Evolutionary conservation across 208 protist species (phyloP), one percentile per base, ranked within the genome.

Genomic region (Crithidia sp.): DNA sequence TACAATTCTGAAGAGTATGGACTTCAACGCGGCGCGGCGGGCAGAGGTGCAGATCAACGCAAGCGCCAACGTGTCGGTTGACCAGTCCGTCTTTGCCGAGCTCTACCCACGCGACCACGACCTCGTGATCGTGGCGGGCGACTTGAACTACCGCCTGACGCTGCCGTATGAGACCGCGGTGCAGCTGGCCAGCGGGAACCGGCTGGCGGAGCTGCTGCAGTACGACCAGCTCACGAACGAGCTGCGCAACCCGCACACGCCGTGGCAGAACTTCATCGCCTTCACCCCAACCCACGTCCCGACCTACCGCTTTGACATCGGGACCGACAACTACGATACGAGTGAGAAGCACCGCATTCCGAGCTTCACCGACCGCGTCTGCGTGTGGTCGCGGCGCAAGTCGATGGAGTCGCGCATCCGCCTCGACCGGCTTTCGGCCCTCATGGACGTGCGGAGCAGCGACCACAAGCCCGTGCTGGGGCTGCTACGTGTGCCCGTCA

Each of bases 91-190:
- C 63, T 79, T 78, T 39, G 71, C 75, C 3, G 84, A 88, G 68
- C 57, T 95, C 14, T 80, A 90, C 65, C 90, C 93, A 7, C 83
- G 87, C 39, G 80, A 91, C 56, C 90, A 97, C 81, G 92, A 98
- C 73, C 63, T 95, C 58, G 77, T 97, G 40, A 83, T 98, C 63
- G 94, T 96, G 44, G 89, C 95, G 7, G 96, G 96, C 3, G 96
- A 98, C 80, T 74, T 98, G 36, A 98, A 98, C 85, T 98, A 98
- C 73, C 85, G 95, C 14, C 58, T 98, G 19, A 77, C 89, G 56
- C 71, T 96, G 44, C 75, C 82, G 53, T 96, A 96, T 75, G 87
- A 96, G 44, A 60, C 75, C n/a, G 84, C 89, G 12, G 74, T 97
- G 40, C 67, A 74, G 40, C 59, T 91, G 13, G 80, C 81, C 17